Evolutionary conservation across 257 asterid genomes (phyloP).

Genomic region (Primulina tabacum): DNA sequence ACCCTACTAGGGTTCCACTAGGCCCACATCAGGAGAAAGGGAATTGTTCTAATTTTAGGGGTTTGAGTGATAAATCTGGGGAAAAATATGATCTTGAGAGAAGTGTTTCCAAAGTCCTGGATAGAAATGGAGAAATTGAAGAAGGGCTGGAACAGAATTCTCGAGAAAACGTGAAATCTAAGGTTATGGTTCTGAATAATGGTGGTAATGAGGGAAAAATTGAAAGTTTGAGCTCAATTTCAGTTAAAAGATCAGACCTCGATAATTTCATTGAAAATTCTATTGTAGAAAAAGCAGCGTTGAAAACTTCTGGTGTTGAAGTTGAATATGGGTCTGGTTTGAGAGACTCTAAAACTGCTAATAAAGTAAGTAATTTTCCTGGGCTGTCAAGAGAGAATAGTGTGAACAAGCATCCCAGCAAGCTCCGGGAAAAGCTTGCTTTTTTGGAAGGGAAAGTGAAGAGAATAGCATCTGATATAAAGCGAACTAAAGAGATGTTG

Average conservation of each 20-base stretch:
- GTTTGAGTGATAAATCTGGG: slow-evolving; percentile 23
- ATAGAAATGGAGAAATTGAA: slow-evolving; percentile 16
- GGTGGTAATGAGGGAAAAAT: slow-evolving; percentile 30
- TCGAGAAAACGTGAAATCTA: slow-evolving; percentile 23
- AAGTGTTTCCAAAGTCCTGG: slow-evolving; percentile 16
- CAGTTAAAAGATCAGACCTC: slow-evolving; percentile 18
- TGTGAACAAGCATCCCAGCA: slow-evolving; percentile 48
- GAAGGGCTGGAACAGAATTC: slow-evolving; percentile 21
- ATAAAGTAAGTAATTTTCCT: slow-evolving; percentile 28
- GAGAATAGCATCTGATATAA: slow-evolving; percentile 72
- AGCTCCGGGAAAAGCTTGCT: slow-evolving; percentile 75
- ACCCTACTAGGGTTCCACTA: slow-evolving; percentile 40
- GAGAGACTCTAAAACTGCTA: slow-evolving; percentile 34
- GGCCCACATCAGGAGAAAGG: slow-evolving; percentile 37
- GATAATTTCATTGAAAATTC: slow-evolving; percentile 18
- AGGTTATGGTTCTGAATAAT: slow-evolving; percentile 6
- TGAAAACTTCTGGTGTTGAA: slow-evolving; percentile 27
- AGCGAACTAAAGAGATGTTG: slow-evolving; percentile 71
- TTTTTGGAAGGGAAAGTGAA: slow-evolving; percentile 79
- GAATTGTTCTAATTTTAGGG: slow-evolving; percentile 22
- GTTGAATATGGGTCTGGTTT: slow-evolving; percentile 29
- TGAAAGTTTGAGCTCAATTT: slow-evolving; percentile 25
- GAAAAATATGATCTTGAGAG: slow-evolving; percentile 32
- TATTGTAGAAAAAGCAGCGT: slow-evolving; percentile 29
- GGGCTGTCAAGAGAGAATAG: slow-evolving; percentile 31